Conservation (phyloP, 805 yeast species). For the Candida fluviatilis region DNA sequence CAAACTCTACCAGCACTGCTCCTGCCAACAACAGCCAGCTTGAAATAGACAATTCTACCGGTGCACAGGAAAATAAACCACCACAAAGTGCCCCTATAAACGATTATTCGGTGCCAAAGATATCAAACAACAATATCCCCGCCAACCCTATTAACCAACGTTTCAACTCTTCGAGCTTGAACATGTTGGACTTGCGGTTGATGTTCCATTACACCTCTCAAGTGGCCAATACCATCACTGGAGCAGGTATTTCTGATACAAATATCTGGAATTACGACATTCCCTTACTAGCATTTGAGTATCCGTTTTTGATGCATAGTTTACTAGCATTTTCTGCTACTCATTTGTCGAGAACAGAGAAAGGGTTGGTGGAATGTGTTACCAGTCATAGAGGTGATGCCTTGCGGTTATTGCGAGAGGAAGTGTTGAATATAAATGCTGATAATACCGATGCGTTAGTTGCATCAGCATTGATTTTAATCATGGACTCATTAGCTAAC, state of each 20-base stretch:
- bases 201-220: constrained; percentile 85
- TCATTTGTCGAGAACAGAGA: constrained; percentile 73
- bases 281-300: constrained; percentile 81
- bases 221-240: constrained; percentile 84
- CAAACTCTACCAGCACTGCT: constrained; percentile 4
- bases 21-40: neutral
- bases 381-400: constrained; percentile 89
- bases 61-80: neutral
- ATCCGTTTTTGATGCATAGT: constrained; percentile 90
- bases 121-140: constrained; percentile 18
- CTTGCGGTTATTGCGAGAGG: constrained; percentile 71
- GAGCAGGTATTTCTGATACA: constrained; percentile 83
- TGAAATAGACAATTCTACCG: neutral
- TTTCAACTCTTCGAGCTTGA: constrained; percentile 32
- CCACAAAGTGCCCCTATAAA: neutral
- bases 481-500: constrained; percentile 92
- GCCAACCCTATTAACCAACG: constrained; percentile 8
- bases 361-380: constrained; percentile 74
- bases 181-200: constrained; percentile 72
- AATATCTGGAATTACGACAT: constrained; percentile 86
- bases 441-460: constrained; percentile 91
- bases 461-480: constrained; percentile 83
- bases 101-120: constrained; percentile 11
- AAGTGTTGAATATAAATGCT: constrained; percentile 76
- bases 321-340: constrained; percentile 89